These are phyloP conservation scores for Coemansia furcata DNA, from an alignment of 192 early-diverging fungal genomes.

Conservation along the genomic window DNA sequence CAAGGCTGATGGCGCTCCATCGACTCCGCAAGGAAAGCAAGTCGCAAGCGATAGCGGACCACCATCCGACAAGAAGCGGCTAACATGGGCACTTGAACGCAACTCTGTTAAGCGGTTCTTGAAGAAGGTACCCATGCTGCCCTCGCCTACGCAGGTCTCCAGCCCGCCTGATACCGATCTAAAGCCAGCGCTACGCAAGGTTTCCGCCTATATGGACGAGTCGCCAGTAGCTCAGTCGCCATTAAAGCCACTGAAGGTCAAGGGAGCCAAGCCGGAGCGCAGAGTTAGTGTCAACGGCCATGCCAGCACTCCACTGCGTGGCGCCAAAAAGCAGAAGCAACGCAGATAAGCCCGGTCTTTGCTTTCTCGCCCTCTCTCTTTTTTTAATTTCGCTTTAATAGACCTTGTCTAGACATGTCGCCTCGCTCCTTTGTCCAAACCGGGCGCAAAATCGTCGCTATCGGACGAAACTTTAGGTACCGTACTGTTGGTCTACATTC, in stretches of 20 bases:
- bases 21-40: not conserved
- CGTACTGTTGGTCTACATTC: not conserved
- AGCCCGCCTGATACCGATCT: constrained; percentile 4
- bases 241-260: constrained; percentile 6
- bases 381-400: not conserved
- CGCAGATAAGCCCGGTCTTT: not conserved
- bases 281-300: constrained; percentile 14
- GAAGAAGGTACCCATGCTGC: constrained; percentile 47
- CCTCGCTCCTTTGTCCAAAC: constrained; percentile 36
- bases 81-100: constrained; percentile 46
- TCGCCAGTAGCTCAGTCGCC: constrained; percentile 1
- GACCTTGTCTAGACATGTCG: constrained; percentile 13
- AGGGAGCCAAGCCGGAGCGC: constrained; percentile 2
- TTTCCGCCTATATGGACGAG: constrained; percentile 31
- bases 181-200: constrained; percentile 47
- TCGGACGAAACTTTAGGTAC: constrained; percentile 87
- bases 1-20: not conserved
- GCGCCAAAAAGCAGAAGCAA: constrained; percentile 6
- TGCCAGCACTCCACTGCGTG: not conserved
- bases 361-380: not conserved
- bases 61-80: constrained; percentile 24
- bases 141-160: constrained; percentile 13
- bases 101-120: constrained; percentile 49
- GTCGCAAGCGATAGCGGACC: not conserved
- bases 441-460: constrained; percentile 91